Evolutionary conservation across 106 monocot genomes (phyloP), one percentile per base, ranked within the genome.

Genomic region (Dioscorea dumetorum): DNA sequence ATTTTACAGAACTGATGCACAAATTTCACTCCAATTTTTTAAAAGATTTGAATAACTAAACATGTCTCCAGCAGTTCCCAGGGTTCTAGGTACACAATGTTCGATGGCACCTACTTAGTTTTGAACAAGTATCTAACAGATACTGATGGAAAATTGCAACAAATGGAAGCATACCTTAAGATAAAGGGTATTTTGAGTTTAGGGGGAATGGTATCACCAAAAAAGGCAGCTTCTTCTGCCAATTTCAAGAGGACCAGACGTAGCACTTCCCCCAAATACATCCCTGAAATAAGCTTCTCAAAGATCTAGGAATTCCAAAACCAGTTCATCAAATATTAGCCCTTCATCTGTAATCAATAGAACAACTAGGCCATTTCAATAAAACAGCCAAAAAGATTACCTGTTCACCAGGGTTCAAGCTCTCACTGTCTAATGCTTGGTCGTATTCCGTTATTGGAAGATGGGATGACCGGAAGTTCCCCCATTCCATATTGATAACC

Each of bases 401-500:
- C 93, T 99, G 93, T 73, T 93, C 93, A 53, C 93, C 83, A 71
- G 90, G 93, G 52, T 99, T 92, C 70, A 93, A 79, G 73, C 99
- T 99, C 61, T 93, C 92, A 66, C 33, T 61, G 77, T 99, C 90
- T 65, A 99, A 69, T 58, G 78, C 82, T 22, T 62, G 64, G 61
- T 99, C 99, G 72, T 80, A 99, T 19, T 99, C 87, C 48, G 90
- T 90, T 14, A 81, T 21, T 5, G 97, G 97, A 68, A 99, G 90
- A 71, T 87, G 87, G 53, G 84, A 78, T 62, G 92, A 93, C 70
- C 78, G 68, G 64, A 99, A 99, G 72, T 99, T 90, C 60, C 97
- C 99, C 97, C 97, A 99, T 71, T 99, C 97, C 97, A 90, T 99
- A 78, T 99, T 99, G 52, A 99, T 90, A 49, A 99, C 92, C 97